phyloP scores from a whole-genome alignment of 139 green algal genomes.

The Chlorella sp. region DNA sequence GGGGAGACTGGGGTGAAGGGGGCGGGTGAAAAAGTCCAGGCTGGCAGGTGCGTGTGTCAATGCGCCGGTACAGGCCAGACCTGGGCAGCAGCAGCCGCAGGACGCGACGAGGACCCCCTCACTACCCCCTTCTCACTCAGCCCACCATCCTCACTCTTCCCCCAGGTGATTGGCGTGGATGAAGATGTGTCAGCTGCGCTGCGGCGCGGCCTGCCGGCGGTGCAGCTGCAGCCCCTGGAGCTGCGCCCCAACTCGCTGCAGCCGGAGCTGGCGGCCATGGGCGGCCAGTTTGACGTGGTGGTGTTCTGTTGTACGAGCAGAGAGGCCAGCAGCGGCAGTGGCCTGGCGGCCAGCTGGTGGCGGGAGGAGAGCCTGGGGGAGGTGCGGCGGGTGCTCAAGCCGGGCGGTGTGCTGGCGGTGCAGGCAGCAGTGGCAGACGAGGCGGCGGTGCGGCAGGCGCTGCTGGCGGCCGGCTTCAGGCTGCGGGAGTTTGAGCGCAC shows the following conservation, averaged over 20 bases:
- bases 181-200: slow-evolving; percentile 28
- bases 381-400: slow-evolving; percentile 45
- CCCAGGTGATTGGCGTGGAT: slow-evolving; percentile 45
- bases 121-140: no score
- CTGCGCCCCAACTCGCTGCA: slow-evolving; percentile 3
- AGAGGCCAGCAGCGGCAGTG: neutral
- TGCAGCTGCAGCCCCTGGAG: slow-evolving; percentile 22
- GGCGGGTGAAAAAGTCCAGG: no score
- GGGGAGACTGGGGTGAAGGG: no score
- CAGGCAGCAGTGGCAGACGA: slow-evolving; percentile 36
- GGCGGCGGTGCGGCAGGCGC: neutral
- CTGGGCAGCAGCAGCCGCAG: no score
- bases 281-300: slow-evolving; percentile 38
- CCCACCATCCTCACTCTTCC: no score
- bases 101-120: no score
- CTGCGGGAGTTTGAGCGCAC: neutral
- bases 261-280: neutral
- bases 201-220: slow-evolving; percentile 42
- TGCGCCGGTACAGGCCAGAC: no score
- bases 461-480: neutral
- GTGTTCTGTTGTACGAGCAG: slow-evolving; percentile 33
- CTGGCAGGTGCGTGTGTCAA: no score
- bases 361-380: slow-evolving; percentile 30
- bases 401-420: slow-evolving; percentile 48
- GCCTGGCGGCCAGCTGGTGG: slow-evolving; percentile 29